phyloP scores from a whole-genome alignment of 495 filamentous ascomycete species.

The Parathielavia appendiculata region DNA sequence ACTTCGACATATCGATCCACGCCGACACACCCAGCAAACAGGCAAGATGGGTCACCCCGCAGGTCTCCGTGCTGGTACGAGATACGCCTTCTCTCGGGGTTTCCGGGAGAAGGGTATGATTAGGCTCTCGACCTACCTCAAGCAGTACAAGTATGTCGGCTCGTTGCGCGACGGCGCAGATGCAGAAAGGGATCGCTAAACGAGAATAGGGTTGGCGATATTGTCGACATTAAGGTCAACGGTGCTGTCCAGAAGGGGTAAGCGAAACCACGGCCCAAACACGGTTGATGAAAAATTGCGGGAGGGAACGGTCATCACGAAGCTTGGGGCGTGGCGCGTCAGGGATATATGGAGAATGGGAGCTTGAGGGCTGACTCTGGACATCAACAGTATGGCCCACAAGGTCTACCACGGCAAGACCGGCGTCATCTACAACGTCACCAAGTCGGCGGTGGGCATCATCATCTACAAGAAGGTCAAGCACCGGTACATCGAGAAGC shows the following conservation, averaged over 20 bases:
- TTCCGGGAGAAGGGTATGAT: constrained; percentile 95
- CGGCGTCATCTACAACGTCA: constrained; percentile 96
- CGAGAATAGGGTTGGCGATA: constrained; percentile 76
- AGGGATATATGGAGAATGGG: not conserved
- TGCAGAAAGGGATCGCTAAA: constrained; percentile 27
- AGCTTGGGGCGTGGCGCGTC: not conserved
- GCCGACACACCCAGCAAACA: constrained; percentile 35
- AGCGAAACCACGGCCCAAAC: constrained; percentile 16
- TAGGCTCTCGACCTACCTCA: constrained; percentile 82
- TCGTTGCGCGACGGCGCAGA: not conserved
- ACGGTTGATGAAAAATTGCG: not conserved
- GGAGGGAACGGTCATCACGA: not conserved
- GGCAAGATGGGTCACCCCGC: constrained; percentile 87
- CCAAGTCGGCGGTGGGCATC: constrained; percentile 91
- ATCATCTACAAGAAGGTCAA: constrained; percentile 98
- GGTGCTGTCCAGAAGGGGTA: constrained; percentile 94
- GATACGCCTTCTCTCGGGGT: constrained; percentile 87
- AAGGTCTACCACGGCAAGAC: constrained; percentile 99
- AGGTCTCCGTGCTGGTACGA: constrained; percentile 91
- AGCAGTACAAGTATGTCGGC: constrained; percentile 70
- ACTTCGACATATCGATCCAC: constrained; percentile 37
- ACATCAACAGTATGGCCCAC: constrained; percentile 77
- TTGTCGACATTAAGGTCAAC: constrained; percentile 94
- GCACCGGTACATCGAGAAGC: constrained; percentile 99
- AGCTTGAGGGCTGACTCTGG: constrained; percentile 26